phyloP scores from a whole-genome alignment of 73 alveolate genomes.

The Paraurostyla sp. region DNA sequence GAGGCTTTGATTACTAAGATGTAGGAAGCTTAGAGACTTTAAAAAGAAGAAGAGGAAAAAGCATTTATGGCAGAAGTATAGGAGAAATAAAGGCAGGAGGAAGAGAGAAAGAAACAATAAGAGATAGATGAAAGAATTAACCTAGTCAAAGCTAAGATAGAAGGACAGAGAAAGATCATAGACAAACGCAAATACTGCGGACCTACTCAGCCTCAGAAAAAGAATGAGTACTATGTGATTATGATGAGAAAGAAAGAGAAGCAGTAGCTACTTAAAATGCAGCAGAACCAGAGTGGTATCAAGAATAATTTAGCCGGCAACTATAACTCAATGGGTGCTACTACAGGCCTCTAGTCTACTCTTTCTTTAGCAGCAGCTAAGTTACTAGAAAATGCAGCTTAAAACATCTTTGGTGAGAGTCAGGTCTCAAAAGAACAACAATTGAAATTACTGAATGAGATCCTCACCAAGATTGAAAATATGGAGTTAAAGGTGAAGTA shows the following conservation, averaged over 20 bases:
- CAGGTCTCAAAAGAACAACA: constrained; percentile 11
- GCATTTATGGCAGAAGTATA: background rate
- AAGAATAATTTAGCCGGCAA: background rate
- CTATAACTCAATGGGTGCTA: background rate
- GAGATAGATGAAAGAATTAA: constrained; percentile 11
- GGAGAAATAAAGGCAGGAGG: constrained; percentile 17
- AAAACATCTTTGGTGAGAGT: background rate
- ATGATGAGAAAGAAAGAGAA: constrained; percentile 43
- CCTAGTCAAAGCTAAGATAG: background rate
- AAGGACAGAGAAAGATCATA: background rate
- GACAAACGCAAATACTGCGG: constrained; percentile 47
- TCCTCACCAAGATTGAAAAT: constrained; percentile 14
- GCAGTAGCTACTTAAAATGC: background rate
- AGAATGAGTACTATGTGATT: constrained; percentile 13
- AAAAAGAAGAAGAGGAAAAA: constrained; percentile 25
- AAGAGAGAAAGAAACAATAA: constrained; percentile 9
- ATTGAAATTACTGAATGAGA: constrained; percentile 38
- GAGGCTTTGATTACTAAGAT: constrained; percentile 26
- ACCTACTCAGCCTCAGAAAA: background rate
- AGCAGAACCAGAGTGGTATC: background rate
- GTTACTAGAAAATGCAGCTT: background rate
- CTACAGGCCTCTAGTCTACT: no score
- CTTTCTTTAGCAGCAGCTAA: background rate
- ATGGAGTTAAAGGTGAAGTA: constrained; percentile 6
- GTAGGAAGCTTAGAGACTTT: constrained; percentile 10